These are phyloP conservation scores for Xerocomus amazonicus DNA, from an alignment of 1,284 basidiomycete species.

Conservation along the genomic window DNA sequence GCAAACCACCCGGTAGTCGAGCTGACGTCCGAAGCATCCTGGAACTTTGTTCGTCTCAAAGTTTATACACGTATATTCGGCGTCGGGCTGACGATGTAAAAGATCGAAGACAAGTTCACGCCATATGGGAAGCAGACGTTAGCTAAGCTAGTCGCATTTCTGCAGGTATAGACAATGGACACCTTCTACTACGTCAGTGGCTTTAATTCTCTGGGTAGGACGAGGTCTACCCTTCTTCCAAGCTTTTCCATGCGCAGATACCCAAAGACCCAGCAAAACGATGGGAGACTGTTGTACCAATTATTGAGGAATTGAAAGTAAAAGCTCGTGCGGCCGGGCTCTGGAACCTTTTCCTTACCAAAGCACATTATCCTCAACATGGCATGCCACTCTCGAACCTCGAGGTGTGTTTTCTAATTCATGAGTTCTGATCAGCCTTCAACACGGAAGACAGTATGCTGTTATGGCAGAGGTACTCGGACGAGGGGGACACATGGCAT, in stretches of 20 bases:
- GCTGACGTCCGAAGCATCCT: conserved; percentile 75
- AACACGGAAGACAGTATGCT: conserved; percentile 63
- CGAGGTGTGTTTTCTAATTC: conserved; percentile 56
- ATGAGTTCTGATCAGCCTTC: not conserved
- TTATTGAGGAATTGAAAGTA: conserved; percentile 83
- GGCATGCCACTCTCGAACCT: conserved; percentile 91
- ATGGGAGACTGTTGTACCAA: conserved; percentile 82
- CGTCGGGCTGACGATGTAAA: conserved; percentile 2
- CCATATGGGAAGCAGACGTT: conserved; percentile 84
- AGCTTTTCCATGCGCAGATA: conserved; percentile 80
- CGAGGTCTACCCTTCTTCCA: conserved; percentile 80
- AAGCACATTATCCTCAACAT: conserved; percentile 84
- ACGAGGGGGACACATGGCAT: conserved; percentile 75
- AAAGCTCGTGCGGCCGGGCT: conserved; percentile 87
- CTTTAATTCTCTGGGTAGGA: conserved; percentile 50
- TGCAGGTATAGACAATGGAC: conserved; percentile 60
- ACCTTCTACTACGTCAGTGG: not conserved
- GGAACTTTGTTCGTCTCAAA: conserved; percentile 63
- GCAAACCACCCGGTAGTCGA: conserved; percentile 61
- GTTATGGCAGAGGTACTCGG: conserved; percentile 96
- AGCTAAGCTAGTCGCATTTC: conserved; percentile 79
- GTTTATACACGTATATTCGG: not conserved
- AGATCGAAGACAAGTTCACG: conserved; percentile 92
- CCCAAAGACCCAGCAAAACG: conserved; percentile 72
- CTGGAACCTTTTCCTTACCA: conserved; percentile 97